phyloP scores from a whole-genome alignment of 2,329 filamentous ascomycete species.

The Aspergillus pseudonomiae region DNA sequence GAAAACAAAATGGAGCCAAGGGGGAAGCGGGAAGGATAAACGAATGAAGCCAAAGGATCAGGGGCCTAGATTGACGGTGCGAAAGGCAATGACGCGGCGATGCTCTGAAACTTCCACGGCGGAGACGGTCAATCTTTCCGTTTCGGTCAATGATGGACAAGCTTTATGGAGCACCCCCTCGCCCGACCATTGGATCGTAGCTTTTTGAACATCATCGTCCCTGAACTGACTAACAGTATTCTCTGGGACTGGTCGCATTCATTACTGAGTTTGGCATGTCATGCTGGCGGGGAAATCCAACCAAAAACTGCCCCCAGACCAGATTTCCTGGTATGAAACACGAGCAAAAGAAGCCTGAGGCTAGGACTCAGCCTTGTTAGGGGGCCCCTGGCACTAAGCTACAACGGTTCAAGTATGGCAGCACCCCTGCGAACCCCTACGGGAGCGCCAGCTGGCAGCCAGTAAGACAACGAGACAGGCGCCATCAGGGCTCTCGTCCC shows the following conservation, averaged over 20 bases:
- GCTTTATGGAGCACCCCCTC: slow-evolving; percentile 5
- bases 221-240: neutral
- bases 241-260: neutral
- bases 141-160: slow-evolving; percentile 7
- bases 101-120: slow-evolving; percentile 4
- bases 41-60: neutral
- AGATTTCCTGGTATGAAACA: neutral
- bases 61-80: neutral
- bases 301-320: neutral
- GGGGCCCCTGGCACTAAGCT: neutral
- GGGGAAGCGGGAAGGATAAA: neutral
- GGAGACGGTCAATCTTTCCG: slow-evolving; percentile 7
- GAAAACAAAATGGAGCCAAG: neutral
- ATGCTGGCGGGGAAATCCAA: neutral
- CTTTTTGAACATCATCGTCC: neutral
- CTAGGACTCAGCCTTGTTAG: neutral
- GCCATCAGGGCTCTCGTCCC: neutral
- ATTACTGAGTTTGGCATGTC: neutral
- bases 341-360: neutral
- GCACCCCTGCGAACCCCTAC: neutral
- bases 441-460: neutral
- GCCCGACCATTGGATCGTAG: neutral
- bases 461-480: neutral
- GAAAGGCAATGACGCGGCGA: slow-evolving; percentile 8
- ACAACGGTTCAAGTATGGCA: neutral